Conservation (phyloP, 169 alveolate genomes). For the Plasmodium malariae region DNA sequence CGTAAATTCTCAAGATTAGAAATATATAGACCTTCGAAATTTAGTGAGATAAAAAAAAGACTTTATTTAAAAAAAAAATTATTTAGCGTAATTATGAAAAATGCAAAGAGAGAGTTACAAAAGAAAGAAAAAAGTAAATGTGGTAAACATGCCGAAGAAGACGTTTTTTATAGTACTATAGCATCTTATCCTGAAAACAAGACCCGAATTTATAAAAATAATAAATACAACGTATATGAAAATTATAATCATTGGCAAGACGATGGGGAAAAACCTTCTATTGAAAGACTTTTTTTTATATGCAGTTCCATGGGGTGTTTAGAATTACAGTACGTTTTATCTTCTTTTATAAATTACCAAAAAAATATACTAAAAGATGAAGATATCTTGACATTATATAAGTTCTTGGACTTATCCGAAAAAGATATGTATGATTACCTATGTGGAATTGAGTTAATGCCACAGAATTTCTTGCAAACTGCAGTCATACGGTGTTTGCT, state of each 20-base stretch:
- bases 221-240: conserved; percentile 55
- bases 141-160: background rate
- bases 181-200: conserved; percentile 19
- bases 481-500: conserved; percentile 30
- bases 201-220: conserved; percentile 48
- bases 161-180: conserved; percentile 30
- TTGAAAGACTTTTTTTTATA: conserved; percentile 60
- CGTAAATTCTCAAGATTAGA: conserved; percentile 42
- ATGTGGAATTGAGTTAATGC: conserved; percentile 45
- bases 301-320: conserved; percentile 36
- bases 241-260: background rate
- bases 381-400: conserved; percentile 33
- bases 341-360: conserved; percentile 56
- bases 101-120: background rate
- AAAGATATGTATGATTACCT: conserved; percentile 65
- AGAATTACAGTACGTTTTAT: conserved; percentile 66
- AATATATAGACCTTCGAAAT: conserved; percentile 70
- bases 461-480: conserved; percentile 24
- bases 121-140: background rate
- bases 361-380: conserved; percentile 20
- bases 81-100: conserved; percentile 35
- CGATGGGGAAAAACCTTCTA: conserved; percentile 6
- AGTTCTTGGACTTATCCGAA: conserved; percentile 58
- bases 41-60: conserved; percentile 45
- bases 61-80: conserved; percentile 54